These are phyloP conservation scores for Oenanthe javanica DNA, from an alignment of 140 eudicot genomes.

Conservation along the genomic window DNA sequence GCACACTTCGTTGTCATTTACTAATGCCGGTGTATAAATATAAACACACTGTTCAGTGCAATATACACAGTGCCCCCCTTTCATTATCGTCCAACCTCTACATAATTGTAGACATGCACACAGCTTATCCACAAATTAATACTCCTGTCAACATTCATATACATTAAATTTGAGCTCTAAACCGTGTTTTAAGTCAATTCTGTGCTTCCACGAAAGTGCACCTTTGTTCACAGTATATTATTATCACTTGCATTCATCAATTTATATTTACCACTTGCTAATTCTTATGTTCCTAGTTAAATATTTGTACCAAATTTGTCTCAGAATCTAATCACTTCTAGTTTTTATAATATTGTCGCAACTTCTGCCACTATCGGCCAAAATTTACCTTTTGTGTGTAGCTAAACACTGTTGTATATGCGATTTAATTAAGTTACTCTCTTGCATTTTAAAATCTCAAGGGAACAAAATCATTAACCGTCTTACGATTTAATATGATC, in stretches of 20 bases:
- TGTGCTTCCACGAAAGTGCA: not conserved
- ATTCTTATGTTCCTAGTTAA: not conserved
- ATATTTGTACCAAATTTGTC: not conserved
- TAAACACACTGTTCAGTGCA: not conserved
- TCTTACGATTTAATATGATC: not conserved
- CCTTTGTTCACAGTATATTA: not conserved
- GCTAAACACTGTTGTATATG: no score
- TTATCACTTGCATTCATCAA: not conserved
- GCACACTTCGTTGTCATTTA: not conserved
- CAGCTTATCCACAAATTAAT: not conserved
- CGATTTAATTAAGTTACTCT: not conserved
- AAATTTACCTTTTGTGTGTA: not conserved
- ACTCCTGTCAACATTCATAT: not conserved
- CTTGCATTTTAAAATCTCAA: not conserved
- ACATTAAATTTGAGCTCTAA: not conserved
- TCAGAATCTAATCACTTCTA: not conserved
- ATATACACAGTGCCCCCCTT: not conserved
- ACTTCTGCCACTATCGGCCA: not conserved
- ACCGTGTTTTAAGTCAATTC: slow-evolving; percentile 3
- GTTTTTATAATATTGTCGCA: not conserved
- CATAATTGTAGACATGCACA: not conserved
- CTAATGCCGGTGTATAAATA: not conserved
- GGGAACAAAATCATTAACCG: not conserved
- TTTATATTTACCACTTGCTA: not conserved
- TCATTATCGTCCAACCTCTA: not conserved